These are phyloP conservation scores for Hawksworthiomyces lignivorus DNA, from an alignment of 2,329 filamentous ascomycete genomes.

Conservation along the genomic window DNA sequence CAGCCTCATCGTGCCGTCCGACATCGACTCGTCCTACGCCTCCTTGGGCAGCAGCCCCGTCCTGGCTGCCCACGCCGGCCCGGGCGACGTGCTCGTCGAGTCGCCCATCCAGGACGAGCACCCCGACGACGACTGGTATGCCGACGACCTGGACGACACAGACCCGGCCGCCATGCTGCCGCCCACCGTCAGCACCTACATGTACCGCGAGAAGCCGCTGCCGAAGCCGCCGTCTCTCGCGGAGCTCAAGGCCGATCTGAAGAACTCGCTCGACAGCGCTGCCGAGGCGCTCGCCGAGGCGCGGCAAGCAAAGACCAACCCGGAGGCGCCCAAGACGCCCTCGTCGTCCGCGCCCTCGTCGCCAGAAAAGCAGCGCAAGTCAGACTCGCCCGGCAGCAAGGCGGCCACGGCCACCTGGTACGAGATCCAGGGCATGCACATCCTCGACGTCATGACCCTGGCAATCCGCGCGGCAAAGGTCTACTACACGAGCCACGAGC, in stretches of 20 bases:
- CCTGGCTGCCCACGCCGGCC: constrained; percentile 31
- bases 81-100: constrained; percentile 28
- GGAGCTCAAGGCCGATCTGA: constrained; percentile 62
- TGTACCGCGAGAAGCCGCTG: constrained; percentile 71
- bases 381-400: constrained; percentile 10
- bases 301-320: constrained; percentile 27
- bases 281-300: constrained; percentile 58
- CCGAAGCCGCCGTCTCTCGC: constrained; percentile 76
- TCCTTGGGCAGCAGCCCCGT: constrained; percentile 55
- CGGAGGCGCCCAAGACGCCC: constrained; percentile 5
- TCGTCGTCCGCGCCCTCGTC: constrained; percentile 4
- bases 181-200: constrained; percentile 96
- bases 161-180: constrained; percentile 77
- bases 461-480: constrained; percentile 94
- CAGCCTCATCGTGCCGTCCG: constrained; percentile 24
- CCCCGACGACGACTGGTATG: constrained; percentile 37
- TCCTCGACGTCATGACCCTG: constrained; percentile 86
- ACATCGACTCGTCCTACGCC: constrained; percentile 52
- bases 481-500: constrained; percentile 90
- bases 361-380: constrained; percentile 1
- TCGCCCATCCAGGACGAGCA: constrained; percentile 33
- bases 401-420: constrained; percentile 56
- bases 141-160: constrained; percentile 45
- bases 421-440: constrained; percentile 84
- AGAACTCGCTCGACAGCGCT: constrained; percentile 62